Base-by-base conservation (phyloP, 2,329 filamentous ascomycete species). In the Bisporella sp. region DNA sequence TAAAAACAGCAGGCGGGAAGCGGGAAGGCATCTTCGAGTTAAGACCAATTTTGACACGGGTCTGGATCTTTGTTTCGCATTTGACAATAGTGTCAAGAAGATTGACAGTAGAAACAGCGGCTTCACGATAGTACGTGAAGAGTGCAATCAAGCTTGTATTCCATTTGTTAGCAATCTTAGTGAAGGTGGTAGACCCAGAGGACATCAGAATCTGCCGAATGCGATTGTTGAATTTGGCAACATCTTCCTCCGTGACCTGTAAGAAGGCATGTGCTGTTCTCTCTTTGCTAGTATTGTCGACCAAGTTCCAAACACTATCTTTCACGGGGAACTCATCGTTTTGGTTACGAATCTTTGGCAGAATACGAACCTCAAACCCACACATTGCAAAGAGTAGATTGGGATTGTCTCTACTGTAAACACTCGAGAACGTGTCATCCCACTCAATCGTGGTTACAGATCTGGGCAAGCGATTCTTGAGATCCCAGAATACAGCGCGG, bases 81-180 rank as follows among this genome's bases (percentile, higher is more conserved):
- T 99, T 99, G 67, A 99, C 93, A 60, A 99, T 99, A 0, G 92
- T 96, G 66, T 99, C 93, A 3, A 99, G 78, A 4, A 99, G 76
- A 54, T 89, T 87, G 54, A 97, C 89, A 0, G 95, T 99, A 1
- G 92, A 96, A 1, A 97, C 92, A 12, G 93, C 93, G 45, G 93
- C 93, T 67, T 99, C 93, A 67, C 93, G 89, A 66, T 99, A 99
- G 70, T 99, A 99, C 0, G 93, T 97, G 72, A 99, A 99, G 30
- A 99, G 79, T 1, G 93, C 91, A 63, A 99, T 99, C 59, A 99
- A 71, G 1, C 89, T 93, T 0, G 93, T 99, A 70, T 99, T 99
- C 93, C 95, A 99, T 73, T 99, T 99, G 73, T 99, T 99, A 44
- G 95, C 93, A 64, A 99, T 99, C 78, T 99, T 99, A 43, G 93